Evolutionary conservation across 495 filamentous ascomycete genomes (phyloP), one percentile per base, ranked within the genome.

Genomic region (Penicillium bialowiezense): DNA sequence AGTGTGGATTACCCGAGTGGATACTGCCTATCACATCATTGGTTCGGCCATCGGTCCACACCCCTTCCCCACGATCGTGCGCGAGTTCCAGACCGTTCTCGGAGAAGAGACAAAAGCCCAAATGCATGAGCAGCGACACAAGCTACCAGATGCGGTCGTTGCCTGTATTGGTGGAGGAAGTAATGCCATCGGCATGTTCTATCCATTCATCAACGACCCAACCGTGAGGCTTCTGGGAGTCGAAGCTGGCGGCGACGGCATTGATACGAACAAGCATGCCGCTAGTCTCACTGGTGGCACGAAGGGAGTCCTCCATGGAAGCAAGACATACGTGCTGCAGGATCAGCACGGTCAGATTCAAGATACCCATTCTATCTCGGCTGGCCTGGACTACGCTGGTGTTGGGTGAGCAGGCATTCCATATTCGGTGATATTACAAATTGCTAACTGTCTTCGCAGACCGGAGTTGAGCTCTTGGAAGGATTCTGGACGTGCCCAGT

Each of bases 391-490:
- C 66, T 98, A 98, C 70, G 95, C 93, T 2, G 93, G 91, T 62
- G 93, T 98, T n/a, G n/a, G n/a, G n/a, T n/a, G n/a, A n/a, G n/a
- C n/a, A n/a, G n/a, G n/a, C n/a, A n/a, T n/a, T n/a, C n/a, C n/a
- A n/a, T n/a, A n/a, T n/a, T n/a, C n/a, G n/a, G n/a, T n/a, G n/a
- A n/a, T n/a, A n/a, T n/a, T n/a, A n/a, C n/a, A n/a, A n/a, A n/a
- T n/a, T n/a, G n/a, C n/a, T n/a, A n/a, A n/a, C n/a, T n/a, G n/a
- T n/a, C n/a, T n/a, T n/a, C n/a, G n/a, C 23, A 95, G 93, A 0
- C 93, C 93, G 9, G 93, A 98, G 63, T 77, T 98, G 13, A 78
- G 75, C 51, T n/a, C n/a, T n/a, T 97, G 95, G 93, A 98, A 98
- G 67, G 95, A 97, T 55, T 84, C 62, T 48, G 74, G 83, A 29